Percentiles rank a stretch among this genome's conserved stretches.
These are phyloP conservation scores for Spirogloea muscicola DNA, from an alignment of 139 green algal genomes.

Conservation along the genomic window DNA sequence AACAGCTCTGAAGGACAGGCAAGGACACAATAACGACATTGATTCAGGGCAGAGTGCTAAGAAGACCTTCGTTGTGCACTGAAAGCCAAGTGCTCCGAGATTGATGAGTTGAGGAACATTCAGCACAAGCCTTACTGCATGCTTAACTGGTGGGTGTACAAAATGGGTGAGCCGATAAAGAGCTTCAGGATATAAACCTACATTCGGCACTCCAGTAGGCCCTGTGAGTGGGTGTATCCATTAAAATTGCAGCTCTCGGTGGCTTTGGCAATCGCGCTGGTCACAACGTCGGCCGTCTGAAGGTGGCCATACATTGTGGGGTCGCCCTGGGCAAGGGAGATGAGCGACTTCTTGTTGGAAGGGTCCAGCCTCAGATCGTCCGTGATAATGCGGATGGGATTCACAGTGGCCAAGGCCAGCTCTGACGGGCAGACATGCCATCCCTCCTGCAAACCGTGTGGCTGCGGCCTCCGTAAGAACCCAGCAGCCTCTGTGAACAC, in stretches of 20 bases:
- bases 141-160: background rate
- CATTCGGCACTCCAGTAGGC: conserved; percentile 12
- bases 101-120: too few relatives aligned
- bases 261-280: conserved; percentile 10
- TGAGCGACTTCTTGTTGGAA: conserved; percentile 15
- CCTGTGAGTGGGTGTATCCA: conserved; percentile 47
- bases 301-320: conserved; percentile 43
- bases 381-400: conserved; percentile 27
- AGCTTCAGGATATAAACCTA: background rate
- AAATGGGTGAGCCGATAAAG: background rate
- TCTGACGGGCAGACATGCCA: too few relatives aligned
- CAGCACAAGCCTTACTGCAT: too few relatives aligned
- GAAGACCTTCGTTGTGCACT: too few relatives aligned
- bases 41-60: too few relatives aligned
- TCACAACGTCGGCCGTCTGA: conserved; percentile 12
- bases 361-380: conserved; percentile 9
- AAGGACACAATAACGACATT: too few relatives aligned
- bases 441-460: too few relatives aligned
- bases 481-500: too few relatives aligned
- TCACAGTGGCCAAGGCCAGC: background rate
- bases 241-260: conserved; percentile 21
- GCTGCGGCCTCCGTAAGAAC: too few relatives aligned
- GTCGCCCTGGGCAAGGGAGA: conserved; percentile 45
- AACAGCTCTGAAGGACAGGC: too few relatives aligned
- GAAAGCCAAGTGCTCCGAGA: too few relatives aligned